phyloP scores from a whole-genome alignment of 1,284 basidiomycete genomes.

The Athelia psychrophila region DNA sequence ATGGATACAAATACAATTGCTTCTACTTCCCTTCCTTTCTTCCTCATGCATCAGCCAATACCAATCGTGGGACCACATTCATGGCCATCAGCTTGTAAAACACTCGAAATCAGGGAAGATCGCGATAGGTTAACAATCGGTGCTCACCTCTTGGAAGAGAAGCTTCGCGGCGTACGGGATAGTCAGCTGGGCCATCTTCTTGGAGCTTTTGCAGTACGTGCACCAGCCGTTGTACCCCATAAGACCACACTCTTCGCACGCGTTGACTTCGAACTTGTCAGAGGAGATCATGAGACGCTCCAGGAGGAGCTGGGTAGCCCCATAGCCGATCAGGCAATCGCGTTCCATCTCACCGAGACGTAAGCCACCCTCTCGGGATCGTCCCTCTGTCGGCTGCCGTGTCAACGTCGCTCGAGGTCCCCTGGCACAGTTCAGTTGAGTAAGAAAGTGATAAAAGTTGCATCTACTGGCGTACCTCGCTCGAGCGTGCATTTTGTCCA shows the following conservation, averaged over 20 bases:
- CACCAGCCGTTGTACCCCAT: conserved; percentile 98
- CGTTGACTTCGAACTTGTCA: conserved; percentile 96
- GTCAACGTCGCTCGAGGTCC: conserved; percentile 97
- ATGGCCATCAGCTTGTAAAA: conserved; percentile 81
- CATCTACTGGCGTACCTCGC: conserved; percentile 61
- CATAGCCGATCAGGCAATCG: conserved; percentile 94
- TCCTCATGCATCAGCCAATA: conserved; percentile 75
- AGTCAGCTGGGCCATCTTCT: conserved; percentile 94
- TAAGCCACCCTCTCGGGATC: conserved; percentile 95
- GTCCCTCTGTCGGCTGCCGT: conserved; percentile 97
- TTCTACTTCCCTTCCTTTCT: conserved; percentile 2
- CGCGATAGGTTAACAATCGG: neutral
- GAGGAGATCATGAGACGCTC: conserved; percentile 98
- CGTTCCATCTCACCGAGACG: conserved; percentile 99
- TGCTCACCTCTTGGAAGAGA: conserved; percentile 90
- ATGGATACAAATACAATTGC: too few relatives aligned
- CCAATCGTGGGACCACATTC: conserved; percentile 87
- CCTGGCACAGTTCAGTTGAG: conserved; percentile 34
- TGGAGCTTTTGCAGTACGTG: conserved; percentile 93
- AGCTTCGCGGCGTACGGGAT: conserved; percentile 98
- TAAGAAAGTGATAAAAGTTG: conserved; percentile 7
- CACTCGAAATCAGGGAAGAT: conserved; percentile 3
- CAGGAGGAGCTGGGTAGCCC: conserved; percentile 92
- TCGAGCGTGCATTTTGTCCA: conserved; percentile 99
- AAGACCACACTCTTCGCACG: conserved; percentile 92